Conservation (phyloP, 345 rosid species). For the Noccaea bulbosa region DNA sequence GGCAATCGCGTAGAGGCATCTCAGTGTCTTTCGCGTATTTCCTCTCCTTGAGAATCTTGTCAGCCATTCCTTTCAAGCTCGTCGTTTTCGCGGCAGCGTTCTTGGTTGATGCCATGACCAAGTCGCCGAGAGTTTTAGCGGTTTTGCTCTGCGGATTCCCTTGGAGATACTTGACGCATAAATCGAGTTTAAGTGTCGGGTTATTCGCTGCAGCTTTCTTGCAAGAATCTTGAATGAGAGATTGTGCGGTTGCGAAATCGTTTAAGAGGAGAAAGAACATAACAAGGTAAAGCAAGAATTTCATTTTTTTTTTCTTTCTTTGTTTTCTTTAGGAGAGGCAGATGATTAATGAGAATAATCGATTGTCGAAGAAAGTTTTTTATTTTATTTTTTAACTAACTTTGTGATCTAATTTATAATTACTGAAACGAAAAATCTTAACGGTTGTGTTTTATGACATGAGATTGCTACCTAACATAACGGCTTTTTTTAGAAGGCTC, state of each 20-base stretch:
- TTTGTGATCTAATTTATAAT: constrained; percentile 21
- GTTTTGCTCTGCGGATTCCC: constrained; percentile 38
- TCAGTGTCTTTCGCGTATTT: constrained; percentile 18
- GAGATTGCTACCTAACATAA: constrained; percentile 24
- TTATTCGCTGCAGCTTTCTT: constrained; percentile 40
- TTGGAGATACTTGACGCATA: constrained; percentile 43
- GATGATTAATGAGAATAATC: not conserved
- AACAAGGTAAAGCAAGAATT: constrained; percentile 9
- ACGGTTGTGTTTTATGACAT: not conserved
- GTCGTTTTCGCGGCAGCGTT: constrained; percentile 37
- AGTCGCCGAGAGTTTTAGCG: constrained; percentile 28
- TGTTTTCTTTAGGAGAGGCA: not conserved
- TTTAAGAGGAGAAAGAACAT: constrained; percentile 13
- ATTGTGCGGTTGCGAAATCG: constrained; percentile 14
- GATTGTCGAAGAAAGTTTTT: not conserved
- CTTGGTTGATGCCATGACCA: constrained; percentile 36
- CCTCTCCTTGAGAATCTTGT: constrained; percentile 27
- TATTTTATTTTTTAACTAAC: not conserved
- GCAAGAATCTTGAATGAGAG: constrained; percentile 40
- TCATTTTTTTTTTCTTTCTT: not conserved
- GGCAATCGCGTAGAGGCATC: constrained; percentile 44
- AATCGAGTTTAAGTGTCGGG: constrained; percentile 39
- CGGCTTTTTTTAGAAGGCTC: constrained; percentile 18
- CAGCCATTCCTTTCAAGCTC: constrained; percentile 25
- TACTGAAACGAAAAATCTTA: not conserved